Conservation (phyloP, 1,284 basidiomycete species). For the Schizopora paradoxa region DNA sequence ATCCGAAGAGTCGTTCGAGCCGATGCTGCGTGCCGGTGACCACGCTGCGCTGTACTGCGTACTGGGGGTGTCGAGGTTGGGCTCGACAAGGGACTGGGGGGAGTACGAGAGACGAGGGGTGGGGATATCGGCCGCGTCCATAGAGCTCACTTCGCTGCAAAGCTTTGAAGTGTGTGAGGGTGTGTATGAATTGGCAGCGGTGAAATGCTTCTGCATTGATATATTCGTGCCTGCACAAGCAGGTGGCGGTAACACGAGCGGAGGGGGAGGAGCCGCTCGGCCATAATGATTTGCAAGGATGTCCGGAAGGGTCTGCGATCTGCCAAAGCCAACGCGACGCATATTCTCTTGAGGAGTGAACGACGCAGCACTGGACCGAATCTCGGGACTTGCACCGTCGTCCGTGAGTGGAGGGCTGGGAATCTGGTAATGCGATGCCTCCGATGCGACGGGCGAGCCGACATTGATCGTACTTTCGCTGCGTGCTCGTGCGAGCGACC, state of each 20-base stretch:
- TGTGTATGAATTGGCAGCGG: too few relatives aligned
- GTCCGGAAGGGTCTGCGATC: too few relatives aligned
- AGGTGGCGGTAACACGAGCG: not conserved
- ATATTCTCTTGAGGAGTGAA: not conserved
- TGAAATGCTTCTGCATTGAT: too few relatives aligned
- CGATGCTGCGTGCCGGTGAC: conserved; percentile 7
- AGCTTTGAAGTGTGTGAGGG: too few relatives aligned
- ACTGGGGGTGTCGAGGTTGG: conserved; percentile 9
- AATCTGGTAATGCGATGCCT: not conserved
- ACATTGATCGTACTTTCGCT: conserved; percentile 31
- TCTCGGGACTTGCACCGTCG: conserved; percentile 13
- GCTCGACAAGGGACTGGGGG: conserved; percentile 3
- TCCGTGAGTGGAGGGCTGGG: conserved; percentile 17
- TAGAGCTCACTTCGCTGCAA: too few relatives aligned
- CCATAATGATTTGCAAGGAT: too few relatives aligned
- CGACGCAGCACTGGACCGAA: not conserved
- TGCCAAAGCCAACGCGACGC: too few relatives aligned
- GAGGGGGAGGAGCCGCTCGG: too few relatives aligned
- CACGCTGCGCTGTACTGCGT: not conserved
- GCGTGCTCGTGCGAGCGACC: conserved; percentile 35
- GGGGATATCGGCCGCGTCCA: conserved; percentile 4
- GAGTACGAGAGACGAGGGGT: conserved; percentile 10
- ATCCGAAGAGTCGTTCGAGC: conserved; percentile 3
- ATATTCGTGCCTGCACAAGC: not conserved
- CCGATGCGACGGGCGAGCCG: not conserved